Percentiles rank a stretch among this genome's conserved stretches.
These are phyloP conservation scores for Septoria linicola DNA, from an alignment of 2,329 filamentous ascomycete species.

Conservation along the genomic window DNA sequence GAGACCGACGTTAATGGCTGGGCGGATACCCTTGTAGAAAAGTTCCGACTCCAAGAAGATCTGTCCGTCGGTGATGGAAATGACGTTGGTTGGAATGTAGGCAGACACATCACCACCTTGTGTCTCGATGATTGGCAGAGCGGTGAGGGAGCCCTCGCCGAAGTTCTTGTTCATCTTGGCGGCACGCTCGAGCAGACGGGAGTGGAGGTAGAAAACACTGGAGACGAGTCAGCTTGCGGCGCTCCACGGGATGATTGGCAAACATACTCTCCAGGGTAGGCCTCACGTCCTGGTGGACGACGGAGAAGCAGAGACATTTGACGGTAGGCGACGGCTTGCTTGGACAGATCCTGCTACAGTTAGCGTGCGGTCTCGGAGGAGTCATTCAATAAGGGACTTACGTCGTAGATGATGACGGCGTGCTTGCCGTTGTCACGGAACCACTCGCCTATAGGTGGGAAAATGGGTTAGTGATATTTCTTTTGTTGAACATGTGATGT, in stretches of 20 bases:
- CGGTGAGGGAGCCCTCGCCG: conserved; percentile 87
- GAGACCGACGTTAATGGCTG: conserved; percentile 99
- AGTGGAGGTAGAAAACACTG: conserved; percentile 96
- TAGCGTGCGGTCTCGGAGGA: too few relatives aligned
- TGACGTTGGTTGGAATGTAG: conserved; percentile 99
- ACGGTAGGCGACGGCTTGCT: conserved; percentile 75
- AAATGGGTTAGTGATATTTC: too few relatives aligned
- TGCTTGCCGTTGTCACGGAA: conserved; percentile 80
- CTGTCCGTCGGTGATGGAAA: conserved; percentile 99
- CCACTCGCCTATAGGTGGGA: too few relatives aligned
- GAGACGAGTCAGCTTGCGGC: conserved; percentile 24
- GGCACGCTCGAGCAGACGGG: conserved; percentile 97
- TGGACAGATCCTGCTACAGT: conserved; percentile 40
- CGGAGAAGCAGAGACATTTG: conserved; percentile 98
- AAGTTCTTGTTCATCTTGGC: conserved; percentile 98
- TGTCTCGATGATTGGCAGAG: conserved; percentile 97
- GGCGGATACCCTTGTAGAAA: conserved; percentile 99
- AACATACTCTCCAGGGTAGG: conserved; percentile 85
- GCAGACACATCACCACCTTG: conserved; percentile 99
- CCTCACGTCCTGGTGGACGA: conserved; percentile 97
- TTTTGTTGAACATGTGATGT: too few relatives aligned
- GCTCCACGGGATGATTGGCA: neutral
- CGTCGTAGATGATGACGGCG: conserved; percentile 86
- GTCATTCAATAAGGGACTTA: too few relatives aligned
- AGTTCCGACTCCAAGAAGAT: conserved; percentile 99